Evolutionary conservation across 2,329 filamentous ascomycete species (phyloP).

Genomic region (Pezicula neosporulosa): DNA sequence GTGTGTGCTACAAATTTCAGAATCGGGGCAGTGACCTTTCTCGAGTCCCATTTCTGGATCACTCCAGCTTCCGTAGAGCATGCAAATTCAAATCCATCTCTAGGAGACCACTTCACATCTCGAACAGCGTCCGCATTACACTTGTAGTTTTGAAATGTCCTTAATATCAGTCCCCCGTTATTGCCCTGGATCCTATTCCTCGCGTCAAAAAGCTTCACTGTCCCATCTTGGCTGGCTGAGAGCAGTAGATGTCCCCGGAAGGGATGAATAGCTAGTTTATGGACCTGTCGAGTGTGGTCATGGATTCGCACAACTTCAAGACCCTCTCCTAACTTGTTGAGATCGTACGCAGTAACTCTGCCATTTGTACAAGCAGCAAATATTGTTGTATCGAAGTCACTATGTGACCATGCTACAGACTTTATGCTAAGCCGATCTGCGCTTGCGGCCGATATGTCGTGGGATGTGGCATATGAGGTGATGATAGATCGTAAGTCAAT

Average conservation of each 20-base stretch:
- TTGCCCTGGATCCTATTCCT: slow-evolving; percentile 43
- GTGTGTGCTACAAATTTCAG: slow-evolving; percentile 60
- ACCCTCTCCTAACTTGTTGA: slow-evolving; percentile 42
- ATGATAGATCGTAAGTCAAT: slow-evolving; percentile 57
- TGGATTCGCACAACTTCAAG: slow-evolving; percentile 52
- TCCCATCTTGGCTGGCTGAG: slow-evolving; percentile 62
- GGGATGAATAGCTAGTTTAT: slow-evolving; percentile 60
- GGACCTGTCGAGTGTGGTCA: slow-evolving; percentile 61
- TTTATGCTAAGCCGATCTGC: slow-evolving; percentile 61
- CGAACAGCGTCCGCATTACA: slow-evolving; percentile 54
- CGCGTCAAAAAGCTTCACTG: slow-evolving; percentile 59
- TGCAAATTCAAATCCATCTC: slow-evolving; percentile 58
- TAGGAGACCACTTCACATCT: slow-evolving; percentile 64
- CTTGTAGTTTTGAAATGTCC: slow-evolving; percentile 25
- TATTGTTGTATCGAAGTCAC: slow-evolving; percentile 44
- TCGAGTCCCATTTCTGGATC: slow-evolving; percentile 62
- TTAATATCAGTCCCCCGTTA: slow-evolving; percentile 41
- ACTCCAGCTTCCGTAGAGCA: slow-evolving; percentile 61
- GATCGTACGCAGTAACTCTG: slow-evolving; percentile 62
- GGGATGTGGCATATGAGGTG: slow-evolving; percentile 40
- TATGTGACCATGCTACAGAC: slow-evolving; percentile 55
- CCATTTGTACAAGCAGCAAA: slow-evolving; percentile 63
- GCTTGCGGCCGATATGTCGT: slow-evolving; percentile 34
- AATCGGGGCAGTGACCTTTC: slow-evolving; percentile 49
- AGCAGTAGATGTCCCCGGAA: slow-evolving; percentile 54